phyloP scores from a whole-genome alignment of 2,329 filamentous ascomycete species.

The Epichloe uncinata region DNA sequence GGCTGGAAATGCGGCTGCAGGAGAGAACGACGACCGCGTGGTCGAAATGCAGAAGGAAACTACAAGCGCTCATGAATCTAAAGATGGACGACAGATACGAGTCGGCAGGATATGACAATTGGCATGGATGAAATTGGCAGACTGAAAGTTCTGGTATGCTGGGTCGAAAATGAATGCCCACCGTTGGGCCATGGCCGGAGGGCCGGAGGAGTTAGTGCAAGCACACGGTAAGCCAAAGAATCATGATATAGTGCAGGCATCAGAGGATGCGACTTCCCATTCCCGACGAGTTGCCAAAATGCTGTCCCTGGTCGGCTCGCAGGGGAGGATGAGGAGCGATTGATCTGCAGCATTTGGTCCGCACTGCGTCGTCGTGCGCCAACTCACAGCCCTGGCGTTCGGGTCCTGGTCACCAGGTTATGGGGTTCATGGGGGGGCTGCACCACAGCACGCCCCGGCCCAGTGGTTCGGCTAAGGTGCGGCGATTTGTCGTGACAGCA shows the following conservation, averaged over 20 bases:
- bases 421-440: background rate
- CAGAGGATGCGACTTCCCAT: background rate
- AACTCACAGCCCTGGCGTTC: background rate
- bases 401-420: background rate
- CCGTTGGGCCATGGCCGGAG: background rate
- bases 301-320: background rate
- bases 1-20: too few relatives aligned
- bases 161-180: background rate
- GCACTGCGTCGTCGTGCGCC: background rate
- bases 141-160: background rate
- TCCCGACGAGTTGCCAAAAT: background rate
- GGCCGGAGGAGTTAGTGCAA: background rate
- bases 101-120: background rate
- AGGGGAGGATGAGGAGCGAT: background rate
- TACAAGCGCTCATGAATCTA: background rate
- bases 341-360: background rate
- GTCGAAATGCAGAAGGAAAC: background rate
- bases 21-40: background rate
- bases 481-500: constrained; percentile 23
- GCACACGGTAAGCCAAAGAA: background rate
- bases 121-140: background rate
- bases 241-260: constrained; percentile 1
- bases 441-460: background rate
- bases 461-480: constrained; percentile 23
- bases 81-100: background rate